Percentiles rank a stretch among this genome's conserved stretches.
phyloP scores from a whole-genome alignment of 768 basidiomycete species.

The Pisolithus marmoratus region DNA sequence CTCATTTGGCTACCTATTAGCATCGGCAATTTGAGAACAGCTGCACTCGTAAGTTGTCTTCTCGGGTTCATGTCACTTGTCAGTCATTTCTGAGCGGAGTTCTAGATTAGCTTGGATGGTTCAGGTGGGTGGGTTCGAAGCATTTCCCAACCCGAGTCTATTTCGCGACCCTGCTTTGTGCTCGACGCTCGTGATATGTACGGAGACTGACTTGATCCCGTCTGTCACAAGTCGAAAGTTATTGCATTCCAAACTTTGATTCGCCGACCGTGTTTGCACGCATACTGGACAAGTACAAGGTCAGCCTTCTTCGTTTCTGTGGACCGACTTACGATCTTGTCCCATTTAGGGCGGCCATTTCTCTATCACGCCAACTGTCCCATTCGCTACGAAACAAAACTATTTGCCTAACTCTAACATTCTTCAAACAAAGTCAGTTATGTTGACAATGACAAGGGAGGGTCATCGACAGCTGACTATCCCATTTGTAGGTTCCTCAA shows the following conservation, averaged over 20 bases:
- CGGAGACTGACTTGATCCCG: background rate
- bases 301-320: constrained; percentile 5
- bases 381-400: constrained; percentile 73
- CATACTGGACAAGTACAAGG: constrained; percentile 81
- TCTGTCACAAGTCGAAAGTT: constrained; percentile 66
- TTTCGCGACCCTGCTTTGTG: background rate
- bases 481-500: constrained; percentile 56
- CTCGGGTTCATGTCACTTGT: background rate
- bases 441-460: background rate
- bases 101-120: constrained; percentile 69
- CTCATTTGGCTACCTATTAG: constrained; percentile 33
- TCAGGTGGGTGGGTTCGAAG: constrained; percentile 51
- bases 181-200: background rate
- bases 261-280: constrained; percentile 90
- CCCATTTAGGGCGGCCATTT: constrained; percentile 75
- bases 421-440: constrained; percentile 66
- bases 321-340: constrained; percentile 1
- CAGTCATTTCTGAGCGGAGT: background rate
- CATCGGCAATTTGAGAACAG: constrained; percentile 80
- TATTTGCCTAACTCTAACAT: constrained; percentile 83
- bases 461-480: no score
- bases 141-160: background rate
- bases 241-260: constrained; percentile 91
- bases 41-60: constrained; percentile 52
- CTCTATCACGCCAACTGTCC: constrained; percentile 68